Base-by-base conservation (phyloP, 2,329 filamentous ascomycete species). In the Akanthomyces lecanii region DNA sequence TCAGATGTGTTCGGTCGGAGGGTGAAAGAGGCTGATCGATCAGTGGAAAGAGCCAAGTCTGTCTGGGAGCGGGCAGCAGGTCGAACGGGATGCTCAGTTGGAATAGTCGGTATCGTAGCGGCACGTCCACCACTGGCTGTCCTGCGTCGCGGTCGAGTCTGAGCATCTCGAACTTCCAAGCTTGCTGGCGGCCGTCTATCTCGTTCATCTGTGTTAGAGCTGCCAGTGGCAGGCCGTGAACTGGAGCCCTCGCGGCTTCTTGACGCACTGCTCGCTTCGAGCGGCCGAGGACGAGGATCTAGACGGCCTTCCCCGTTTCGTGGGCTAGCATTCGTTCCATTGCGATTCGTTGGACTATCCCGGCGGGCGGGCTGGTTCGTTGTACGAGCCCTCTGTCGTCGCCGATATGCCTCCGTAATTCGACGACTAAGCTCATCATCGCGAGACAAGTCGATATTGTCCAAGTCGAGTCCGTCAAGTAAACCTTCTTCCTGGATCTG, bases 401-500 rank as follows among this genome's bases (percentile, higher is more conserved):
- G 84, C 63, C 91, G 82, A 71, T 96, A 97, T 2, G 92, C 92
- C 70, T 96, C 91, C 2, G 92, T 93, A 69, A 98, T 97, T 64
- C 90, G 87, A 70, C 94, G 90, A 67, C 91, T 96, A 18, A 98
- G 85, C 70, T 96, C 91, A 70, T 97, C 92, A 71, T 97, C 92
- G 70, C 92, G 90, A 55, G 81, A 85, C 18, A 92, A 82, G 66
- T 94, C 92, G 61, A 97, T 87, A 66, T 93, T 93, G 69, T 95
- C 90, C 62, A 97, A 78, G 71, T 97, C 93, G 53, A 97, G 86
- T 21, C 92, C 93, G 69, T 97, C 91, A 40, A 97, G 76, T 23
- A 97, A 77, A 0, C 94, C 92, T 71, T 97, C 92, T 66, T 94
- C 89, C 68, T 93, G 84, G 64, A 96, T 97, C 72, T 96, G 92